Conservation (phyloP, 345 rosid species). For the Bruguiera parviflora region DNA sequence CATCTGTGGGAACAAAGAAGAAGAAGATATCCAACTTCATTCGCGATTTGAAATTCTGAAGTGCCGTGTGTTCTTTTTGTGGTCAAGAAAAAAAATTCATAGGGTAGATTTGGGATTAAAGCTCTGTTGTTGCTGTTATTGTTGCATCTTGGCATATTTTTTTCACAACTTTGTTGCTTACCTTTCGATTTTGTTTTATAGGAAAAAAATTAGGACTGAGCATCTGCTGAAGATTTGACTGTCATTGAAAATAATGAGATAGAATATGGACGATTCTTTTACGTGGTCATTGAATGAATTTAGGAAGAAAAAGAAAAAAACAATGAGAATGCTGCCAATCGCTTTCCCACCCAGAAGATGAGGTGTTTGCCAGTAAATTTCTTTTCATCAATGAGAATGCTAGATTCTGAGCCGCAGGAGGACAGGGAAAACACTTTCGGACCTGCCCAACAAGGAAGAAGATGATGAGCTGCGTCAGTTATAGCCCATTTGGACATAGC, state of each 20-base stretch:
- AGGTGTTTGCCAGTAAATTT: slow-evolving; percentile 67
- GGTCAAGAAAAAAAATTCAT: no score
- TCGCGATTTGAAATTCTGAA: background rate
- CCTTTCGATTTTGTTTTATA: no score
- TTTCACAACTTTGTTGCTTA: no score
- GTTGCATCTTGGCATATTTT: no score
- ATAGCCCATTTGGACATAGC: no score
- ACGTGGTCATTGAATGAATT: slow-evolving; percentile 16
- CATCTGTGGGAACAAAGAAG: background rate
- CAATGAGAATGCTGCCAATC: slow-evolving; percentile 77
- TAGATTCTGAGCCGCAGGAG: slow-evolving; percentile 62
- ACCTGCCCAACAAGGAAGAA: slow-evolving; percentile 36
- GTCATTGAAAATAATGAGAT: background rate
- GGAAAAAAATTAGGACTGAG: no score
- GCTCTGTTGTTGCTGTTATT: no score
- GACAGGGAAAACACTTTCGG: slow-evolving; percentile 77
- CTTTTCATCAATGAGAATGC: slow-evolving; percentile 91
- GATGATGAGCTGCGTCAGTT: no score
- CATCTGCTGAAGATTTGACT: no score
- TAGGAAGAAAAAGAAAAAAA: background rate
- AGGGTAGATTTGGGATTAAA: no score
- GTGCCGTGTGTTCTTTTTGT: no score
- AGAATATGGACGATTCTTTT: background rate
- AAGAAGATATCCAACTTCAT: background rate
- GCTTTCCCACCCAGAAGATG: slow-evolving; percentile 88